Evolutionary conservation across 1,139 yeast species (phyloP).

Genomic region (Yamadazyma pseudoaaseri): DNA sequence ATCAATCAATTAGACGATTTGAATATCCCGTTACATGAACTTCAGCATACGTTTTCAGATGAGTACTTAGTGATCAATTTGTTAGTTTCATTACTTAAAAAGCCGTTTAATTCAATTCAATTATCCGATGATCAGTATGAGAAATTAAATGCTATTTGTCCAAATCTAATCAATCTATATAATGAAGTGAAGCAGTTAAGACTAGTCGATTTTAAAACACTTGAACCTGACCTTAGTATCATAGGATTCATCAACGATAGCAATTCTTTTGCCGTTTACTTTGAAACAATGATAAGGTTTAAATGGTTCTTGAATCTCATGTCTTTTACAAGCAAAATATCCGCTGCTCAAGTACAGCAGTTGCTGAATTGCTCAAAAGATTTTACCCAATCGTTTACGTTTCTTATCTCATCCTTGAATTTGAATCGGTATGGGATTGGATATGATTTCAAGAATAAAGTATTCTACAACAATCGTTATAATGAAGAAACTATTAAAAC

Average conservation of each 20-base stretch:
- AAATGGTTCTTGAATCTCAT: slow-evolving; percentile 16
- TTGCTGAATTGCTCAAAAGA: slow-evolving; percentile 5
- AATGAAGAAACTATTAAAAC: not conserved
- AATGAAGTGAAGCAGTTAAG: slow-evolving; percentile 4
- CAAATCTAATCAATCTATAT: slow-evolving; percentile 3
- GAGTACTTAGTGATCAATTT: slow-evolving; percentile 9
- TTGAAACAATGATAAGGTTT: slow-evolving; percentile 10
- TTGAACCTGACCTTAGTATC: slow-evolving; percentile 3
- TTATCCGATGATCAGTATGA: slow-evolving; percentile 6
- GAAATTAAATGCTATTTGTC: slow-evolving; percentile 3
- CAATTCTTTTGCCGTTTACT: slow-evolving; percentile 7
- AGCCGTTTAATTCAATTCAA: slow-evolving; percentile 11
- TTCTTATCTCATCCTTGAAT: slow-evolving; percentile 12
- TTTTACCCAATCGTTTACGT: slow-evolving; percentile 9
- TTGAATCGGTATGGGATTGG: slow-evolving; percentile 14
- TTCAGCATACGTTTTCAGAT: slow-evolving; percentile 7
- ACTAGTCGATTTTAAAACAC: slow-evolving; percentile 1
- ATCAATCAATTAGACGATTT: slow-evolving; percentile 2
- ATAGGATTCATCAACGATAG: slow-evolving; percentile 3
- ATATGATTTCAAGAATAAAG: slow-evolving; percentile 8
- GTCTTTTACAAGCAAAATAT: slow-evolving; percentile 12
- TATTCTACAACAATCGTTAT: slow-evolving; percentile 11
- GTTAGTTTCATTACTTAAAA: slow-evolving; percentile 7
- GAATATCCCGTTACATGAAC: not conserved
- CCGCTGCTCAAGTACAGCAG: slow-evolving; percentile 6